Conservation (phyloP, 331 rosid species). For the Rosa hybrid region DNA sequence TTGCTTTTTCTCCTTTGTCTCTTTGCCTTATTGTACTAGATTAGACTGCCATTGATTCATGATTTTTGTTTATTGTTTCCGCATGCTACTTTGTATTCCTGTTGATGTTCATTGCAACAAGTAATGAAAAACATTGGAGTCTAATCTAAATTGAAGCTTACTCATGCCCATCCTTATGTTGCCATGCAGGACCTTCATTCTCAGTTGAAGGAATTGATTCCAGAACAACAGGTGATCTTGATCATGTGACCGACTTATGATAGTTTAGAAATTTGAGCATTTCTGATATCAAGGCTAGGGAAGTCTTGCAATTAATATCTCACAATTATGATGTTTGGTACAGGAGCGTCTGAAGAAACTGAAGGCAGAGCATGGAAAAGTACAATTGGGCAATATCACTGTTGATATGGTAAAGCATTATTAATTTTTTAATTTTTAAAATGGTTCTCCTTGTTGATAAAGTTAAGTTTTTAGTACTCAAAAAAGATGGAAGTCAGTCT, state of each 20-base stretch:
- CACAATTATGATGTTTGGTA: conserved; percentile 13
- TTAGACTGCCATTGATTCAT: too few relatives aligned
- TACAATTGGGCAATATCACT: conserved; percentile 81
- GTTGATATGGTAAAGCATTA: conserved; percentile 77
- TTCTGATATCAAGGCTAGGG: too few relatives aligned
- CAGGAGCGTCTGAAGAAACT: conserved; percentile 94
- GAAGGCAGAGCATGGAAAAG: conserved; percentile 75
- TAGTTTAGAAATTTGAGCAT: not conserved
- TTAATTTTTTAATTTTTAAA: not conserved
- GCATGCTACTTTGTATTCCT: too few relatives aligned
- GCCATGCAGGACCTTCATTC: conserved; percentile 78
- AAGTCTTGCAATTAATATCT: not conserved
- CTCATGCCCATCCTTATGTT: conserved; percentile 10
- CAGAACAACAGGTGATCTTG: conserved; percentile 77
- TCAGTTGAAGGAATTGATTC: conserved; percentile 82
- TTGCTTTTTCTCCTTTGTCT: too few relatives aligned
- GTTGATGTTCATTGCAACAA: too few relatives aligned
- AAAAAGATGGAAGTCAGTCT: not conserved
- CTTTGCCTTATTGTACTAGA: too few relatives aligned
- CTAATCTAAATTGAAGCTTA: not conserved
- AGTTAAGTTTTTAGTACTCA: not conserved
- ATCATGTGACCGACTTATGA: too few relatives aligned
- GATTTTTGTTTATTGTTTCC: too few relatives aligned
- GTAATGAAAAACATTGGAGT: too few relatives aligned
- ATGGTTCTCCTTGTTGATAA: not conserved